Percentiles rank a stretch among this genome's conserved stretches.
These are phyloP conservation scores for Xerocomellus intermedius DNA, from an alignment of 768 basidiomycete species.

Conservation along the genomic window DNA sequence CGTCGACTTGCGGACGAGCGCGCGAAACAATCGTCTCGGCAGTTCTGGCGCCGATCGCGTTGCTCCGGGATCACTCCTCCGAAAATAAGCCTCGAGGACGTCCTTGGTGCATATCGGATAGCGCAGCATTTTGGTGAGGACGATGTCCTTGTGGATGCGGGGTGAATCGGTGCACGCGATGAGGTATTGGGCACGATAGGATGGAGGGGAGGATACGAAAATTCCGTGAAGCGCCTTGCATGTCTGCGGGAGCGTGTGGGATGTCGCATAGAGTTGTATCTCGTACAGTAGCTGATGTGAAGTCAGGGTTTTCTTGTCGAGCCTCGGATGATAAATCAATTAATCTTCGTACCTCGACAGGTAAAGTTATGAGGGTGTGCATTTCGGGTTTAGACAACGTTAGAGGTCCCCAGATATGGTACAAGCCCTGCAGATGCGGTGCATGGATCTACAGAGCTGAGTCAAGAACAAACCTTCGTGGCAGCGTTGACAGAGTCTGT, in stretches of 20 bases:
- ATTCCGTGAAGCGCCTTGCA: conserved; percentile 53
- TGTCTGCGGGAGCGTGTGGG: conserved; percentile 57
- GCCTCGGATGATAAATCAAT: neutral
- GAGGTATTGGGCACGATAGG: conserved; percentile 69
- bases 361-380: conserved; percentile 28
- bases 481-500: neutral
- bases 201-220: conserved; percentile 54
- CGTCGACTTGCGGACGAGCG: conserved; percentile 35
- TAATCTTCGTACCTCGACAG: conserved; percentile 34
- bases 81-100: conserved; percentile 49
- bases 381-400: conserved; percentile 2
- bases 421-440: neutral
- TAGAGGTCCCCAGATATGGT: neutral
- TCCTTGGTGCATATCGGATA: conserved; percentile 37
- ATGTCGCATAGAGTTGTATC: conserved; percentile 69
- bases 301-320: conserved; percentile 9
- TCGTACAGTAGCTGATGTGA: conserved; percentile 68
- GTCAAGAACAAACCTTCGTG: neutral
- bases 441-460: neutral
- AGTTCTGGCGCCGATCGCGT: conserved; percentile 42
- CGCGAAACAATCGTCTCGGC: conserved; percentile 67
- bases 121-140: conserved; percentile 49
- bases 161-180: conserved; percentile 30
- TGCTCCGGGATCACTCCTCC: neutral
- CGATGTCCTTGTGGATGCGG: conserved; percentile 13